These are phyloP conservation scores for Beauveria brongniartii DNA, from an alignment of 2,329 filamentous ascomycete genomes.

Conservation along the genomic window DNA sequence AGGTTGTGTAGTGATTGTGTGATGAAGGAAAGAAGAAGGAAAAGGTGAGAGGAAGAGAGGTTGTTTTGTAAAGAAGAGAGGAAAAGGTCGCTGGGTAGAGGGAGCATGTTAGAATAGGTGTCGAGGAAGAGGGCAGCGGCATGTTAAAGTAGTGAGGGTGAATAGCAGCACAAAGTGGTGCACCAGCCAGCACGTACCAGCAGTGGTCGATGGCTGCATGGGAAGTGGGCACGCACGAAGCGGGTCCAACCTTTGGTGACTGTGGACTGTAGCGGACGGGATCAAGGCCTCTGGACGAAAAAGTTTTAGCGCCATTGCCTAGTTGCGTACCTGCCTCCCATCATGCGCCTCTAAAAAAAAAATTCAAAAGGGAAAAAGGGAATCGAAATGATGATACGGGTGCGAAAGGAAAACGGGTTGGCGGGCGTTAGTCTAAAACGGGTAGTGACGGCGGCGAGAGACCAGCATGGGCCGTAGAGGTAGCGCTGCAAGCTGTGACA, in stretches of 20 bases:
- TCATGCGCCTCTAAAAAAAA: slow-evolving; percentile 4
- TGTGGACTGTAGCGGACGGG: background rate
- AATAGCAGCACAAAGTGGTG: background rate
- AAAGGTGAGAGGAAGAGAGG: background rate
- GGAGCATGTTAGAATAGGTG: background rate
- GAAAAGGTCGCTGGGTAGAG: background rate
- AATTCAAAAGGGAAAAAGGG: background rate
- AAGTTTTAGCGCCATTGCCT: slow-evolving; percentile 5
- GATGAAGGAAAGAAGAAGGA: background rate
- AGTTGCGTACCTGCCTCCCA: slow-evolving; percentile 9
- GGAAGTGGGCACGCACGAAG: slow-evolving; percentile 1
- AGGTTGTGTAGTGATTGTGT: background rate
- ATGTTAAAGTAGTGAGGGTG: slow-evolving; percentile 5
- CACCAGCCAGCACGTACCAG: background rate
- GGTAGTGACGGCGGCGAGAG: background rate
- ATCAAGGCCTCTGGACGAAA: background rate
- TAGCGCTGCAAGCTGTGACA: slow-evolving; percentile 1
- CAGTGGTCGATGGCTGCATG: background rate
- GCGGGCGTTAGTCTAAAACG: background rate
- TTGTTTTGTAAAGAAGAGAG: background rate
- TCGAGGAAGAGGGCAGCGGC: slow-evolving; percentile 9
- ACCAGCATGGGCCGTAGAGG: background rate
- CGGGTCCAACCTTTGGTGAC: background rate
- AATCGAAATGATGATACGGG: background rate
- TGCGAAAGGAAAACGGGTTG: no score